Percentiles rank a stretch among this genome's conserved stretches.
Evolutionary conservation across 169 alveolate species (phyloP).

Genomic region (Babesia sp.): DNA sequence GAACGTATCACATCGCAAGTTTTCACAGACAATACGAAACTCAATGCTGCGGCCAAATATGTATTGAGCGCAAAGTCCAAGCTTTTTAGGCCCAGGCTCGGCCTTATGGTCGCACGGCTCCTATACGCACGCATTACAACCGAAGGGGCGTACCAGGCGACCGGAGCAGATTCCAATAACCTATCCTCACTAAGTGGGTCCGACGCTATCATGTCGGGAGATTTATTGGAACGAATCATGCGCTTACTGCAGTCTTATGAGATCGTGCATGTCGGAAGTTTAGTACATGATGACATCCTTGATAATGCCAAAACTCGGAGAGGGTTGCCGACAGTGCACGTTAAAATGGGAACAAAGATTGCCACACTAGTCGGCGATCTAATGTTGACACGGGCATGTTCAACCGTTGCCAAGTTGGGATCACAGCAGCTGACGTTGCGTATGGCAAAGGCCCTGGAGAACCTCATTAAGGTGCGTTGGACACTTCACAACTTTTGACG

Average conservation of each 20-base stretch:
- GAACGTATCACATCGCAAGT: constrained; percentile 28
- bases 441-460: constrained; percentile 71
- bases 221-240: constrained; percentile 8
- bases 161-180: not conserved
- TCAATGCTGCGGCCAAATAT: constrained; percentile 14
- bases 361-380: constrained; percentile 80
- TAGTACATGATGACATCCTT: constrained; percentile 83
- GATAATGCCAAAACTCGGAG: constrained; percentile 78
- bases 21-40: constrained; percentile 22
- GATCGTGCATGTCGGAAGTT: constrained; percentile 79
- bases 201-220: not conserved
- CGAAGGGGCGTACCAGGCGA: not conserved
- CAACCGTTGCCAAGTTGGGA: constrained; percentile 58
- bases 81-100: constrained; percentile 59
- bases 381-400: constrained; percentile 69
- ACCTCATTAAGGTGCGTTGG: constrained; percentile 69
- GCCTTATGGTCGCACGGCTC: constrained; percentile 36
- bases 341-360: constrained; percentile 71
- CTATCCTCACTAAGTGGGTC: not conserved
- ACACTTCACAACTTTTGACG: not conserved
- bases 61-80: constrained; percentile 29
- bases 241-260: constrained; percentile 66
- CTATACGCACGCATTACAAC: not conserved
- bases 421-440: constrained; percentile 52
- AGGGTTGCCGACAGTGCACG: constrained; percentile 72